Percentiles rank a stretch among this genome's conserved stretches.
Evolutionary conservation across 805 yeast species (phyloP).

Genomic region (Candida sonorensis): DNA sequence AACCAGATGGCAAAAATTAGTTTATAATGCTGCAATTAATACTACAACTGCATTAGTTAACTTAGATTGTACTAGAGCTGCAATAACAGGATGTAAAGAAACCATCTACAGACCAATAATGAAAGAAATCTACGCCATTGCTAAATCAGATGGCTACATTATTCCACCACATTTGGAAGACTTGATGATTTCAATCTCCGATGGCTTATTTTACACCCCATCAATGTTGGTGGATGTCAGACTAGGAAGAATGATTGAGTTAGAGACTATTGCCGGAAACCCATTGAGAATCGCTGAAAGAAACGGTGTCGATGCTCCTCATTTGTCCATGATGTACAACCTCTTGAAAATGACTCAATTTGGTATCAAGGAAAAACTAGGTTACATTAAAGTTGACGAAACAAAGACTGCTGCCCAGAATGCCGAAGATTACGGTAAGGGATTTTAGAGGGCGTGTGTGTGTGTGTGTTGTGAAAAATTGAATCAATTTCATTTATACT

Average conservation of each 20-base stretch:
- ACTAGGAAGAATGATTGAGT: slow-evolving; percentile 31
- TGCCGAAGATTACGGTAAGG: slow-evolving; percentile 15
- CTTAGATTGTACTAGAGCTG: slow-evolving; percentile 29
- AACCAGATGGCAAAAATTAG: slow-evolving; percentile 36
- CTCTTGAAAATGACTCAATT: slow-evolving; percentile 56
- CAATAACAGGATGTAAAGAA: slow-evolving; percentile 20
- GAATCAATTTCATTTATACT: too few relatives aligned
- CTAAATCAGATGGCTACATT: slow-evolving; percentile 37
- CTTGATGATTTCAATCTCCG: slow-evolving; percentile 27
- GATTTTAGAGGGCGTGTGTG: slow-evolving; percentile 5
- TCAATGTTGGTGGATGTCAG: slow-evolving; percentile 40
- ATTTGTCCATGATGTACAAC: slow-evolving; percentile 46
- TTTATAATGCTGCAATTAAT: slow-evolving; percentile 39
- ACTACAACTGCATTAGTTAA: slow-evolving; percentile 32
- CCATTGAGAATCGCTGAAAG: slow-evolving; percentile 29
- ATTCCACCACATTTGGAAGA: slow-evolving; percentile 29
- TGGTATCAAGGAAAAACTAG: slow-evolving; percentile 47
- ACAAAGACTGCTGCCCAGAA: slow-evolving; percentile 2
- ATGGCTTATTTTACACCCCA: slow-evolving; percentile 35
- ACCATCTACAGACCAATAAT: slow-evolving; percentile 30
- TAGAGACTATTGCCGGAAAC: slow-evolving; percentile 37
- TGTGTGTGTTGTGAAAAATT: too few relatives aligned
- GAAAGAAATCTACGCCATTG: slow-evolving; percentile 37
- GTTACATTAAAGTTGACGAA: slow-evolving; percentile 30
- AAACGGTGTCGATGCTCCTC: slow-evolving; percentile 44